phyloP scores from a whole-genome alignment of 352 stramenopile genomes.

The Phytophthora chlamydospora region DNA sequence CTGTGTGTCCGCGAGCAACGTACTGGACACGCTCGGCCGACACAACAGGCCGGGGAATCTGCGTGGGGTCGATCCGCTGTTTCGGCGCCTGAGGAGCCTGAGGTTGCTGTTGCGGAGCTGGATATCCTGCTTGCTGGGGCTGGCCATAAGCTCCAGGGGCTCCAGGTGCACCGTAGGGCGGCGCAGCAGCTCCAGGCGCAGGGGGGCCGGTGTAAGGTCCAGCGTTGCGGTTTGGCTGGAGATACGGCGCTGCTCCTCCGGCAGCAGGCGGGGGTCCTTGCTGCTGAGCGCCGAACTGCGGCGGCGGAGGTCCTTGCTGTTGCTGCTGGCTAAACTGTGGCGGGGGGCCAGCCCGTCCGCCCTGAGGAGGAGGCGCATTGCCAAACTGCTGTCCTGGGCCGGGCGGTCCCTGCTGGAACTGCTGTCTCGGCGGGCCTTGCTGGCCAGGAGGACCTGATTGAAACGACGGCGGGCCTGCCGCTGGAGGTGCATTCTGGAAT shows the following conservation, averaged over 20 bases:
- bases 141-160: conserved; percentile 28
- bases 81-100: conserved; percentile 55
- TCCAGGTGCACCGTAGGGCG: conserved; percentile 27
- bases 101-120: conserved; percentile 26
- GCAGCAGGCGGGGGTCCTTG: conserved; percentile 27
- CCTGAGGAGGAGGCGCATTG: conserved; percentile 22
- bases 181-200: conserved; percentile 19
- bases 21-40: conserved; percentile 74
- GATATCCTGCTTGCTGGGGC: conserved; percentile 39
- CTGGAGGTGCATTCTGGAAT: conserved; percentile 18
- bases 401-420: conserved; percentile 34
- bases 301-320: conserved; percentile 21
- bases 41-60: conserved; percentile 86
- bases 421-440: conserved; percentile 23
- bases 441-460: conserved; percentile 22
- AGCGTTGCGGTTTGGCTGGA: conserved; percentile 44
- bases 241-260: conserved; percentile 34
- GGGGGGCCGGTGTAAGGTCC: conserved; percentile 35
- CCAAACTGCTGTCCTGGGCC: conserved; percentile 21
- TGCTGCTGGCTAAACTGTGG: conserved; percentile 8
- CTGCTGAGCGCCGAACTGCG: conserved; percentile 32
- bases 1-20: conserved; percentile 76
- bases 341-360: conserved; percentile 4
- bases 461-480: conserved; percentile 26
- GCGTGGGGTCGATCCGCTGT: conserved; percentile 87